phyloP scores from a whole-genome alignment of 2,329 filamentous ascomycete genomes.

The Trichoderma cornu-damae region DNA sequence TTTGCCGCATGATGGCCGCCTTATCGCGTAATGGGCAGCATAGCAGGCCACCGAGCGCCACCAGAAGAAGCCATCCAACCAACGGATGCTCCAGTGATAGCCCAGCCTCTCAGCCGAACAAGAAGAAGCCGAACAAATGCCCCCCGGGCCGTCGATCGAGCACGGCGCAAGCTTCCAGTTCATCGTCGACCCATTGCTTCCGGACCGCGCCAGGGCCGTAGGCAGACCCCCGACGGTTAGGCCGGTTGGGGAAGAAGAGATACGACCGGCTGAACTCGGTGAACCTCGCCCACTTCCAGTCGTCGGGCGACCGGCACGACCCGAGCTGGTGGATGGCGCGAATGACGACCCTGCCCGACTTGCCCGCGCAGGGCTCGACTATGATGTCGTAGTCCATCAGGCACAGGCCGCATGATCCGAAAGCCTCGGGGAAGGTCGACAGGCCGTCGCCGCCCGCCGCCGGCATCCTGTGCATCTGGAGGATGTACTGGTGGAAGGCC shows the following conservation, averaged over 20 bases:
- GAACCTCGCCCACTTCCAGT: conserved; percentile 28
- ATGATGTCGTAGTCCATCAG: conserved; percentile 26
- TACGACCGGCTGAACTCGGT: conserved; percentile 22
- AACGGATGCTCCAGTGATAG: no score
- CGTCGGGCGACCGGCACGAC: conserved; percentile 23
- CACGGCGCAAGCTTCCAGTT: conserved; percentile 3
- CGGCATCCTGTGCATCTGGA: conserved; percentile 21
- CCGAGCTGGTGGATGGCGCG: conserved; percentile 24
- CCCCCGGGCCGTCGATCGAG: neutral
- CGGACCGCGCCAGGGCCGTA: conserved; percentile 21
- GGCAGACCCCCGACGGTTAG: conserved; percentile 23
- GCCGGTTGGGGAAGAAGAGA: conserved; percentile 24
- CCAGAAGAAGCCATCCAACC: no score
- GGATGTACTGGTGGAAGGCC: conserved; percentile 22
- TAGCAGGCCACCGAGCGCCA: no score
- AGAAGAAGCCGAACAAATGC: neutral
- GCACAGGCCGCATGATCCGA: conserved; percentile 24
- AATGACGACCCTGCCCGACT: conserved; percentile 20
- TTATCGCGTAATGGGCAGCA: neutral
- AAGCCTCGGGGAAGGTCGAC: conserved; percentile 19
- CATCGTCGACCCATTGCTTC: conserved; percentile 20
- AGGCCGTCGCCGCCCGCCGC: conserved; percentile 13
- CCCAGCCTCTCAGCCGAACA: neutral
- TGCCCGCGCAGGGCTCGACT: conserved; percentile 15
- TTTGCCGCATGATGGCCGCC: neutral